These are phyloP conservation scores for Lepidium didymum DNA, from an alignment of 345 rosid species.

Conservation along the genomic window DNA sequence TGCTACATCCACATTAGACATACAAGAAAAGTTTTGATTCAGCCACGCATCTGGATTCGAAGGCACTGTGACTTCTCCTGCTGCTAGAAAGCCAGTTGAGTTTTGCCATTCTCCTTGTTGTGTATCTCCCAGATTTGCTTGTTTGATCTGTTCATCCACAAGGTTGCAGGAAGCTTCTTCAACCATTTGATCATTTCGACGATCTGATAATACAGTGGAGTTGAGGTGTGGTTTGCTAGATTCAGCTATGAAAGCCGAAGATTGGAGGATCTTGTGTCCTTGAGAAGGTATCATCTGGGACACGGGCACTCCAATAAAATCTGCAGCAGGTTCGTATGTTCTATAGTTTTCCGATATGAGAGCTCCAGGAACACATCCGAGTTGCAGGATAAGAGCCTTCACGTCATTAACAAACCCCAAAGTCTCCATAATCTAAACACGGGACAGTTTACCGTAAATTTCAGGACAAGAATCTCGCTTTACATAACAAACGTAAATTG, in stretches of 20 bases:
- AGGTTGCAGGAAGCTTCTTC: slow-evolving; percentile 8
- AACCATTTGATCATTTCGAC: not conserved
- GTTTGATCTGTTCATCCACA: slow-evolving; percentile 16
- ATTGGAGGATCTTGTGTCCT: slow-evolving; percentile 24
- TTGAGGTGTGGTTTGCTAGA: slow-evolving; percentile 39
- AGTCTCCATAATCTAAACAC: slow-evolving; percentile 76
- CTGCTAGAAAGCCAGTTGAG: not conserved
- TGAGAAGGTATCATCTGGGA: slow-evolving; percentile 34
- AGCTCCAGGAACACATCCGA: slow-evolving; percentile 71
- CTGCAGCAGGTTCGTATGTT: slow-evolving; percentile 34
- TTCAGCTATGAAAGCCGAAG: slow-evolving; percentile 26
- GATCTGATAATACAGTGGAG: slow-evolving; percentile 30
- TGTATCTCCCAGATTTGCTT: slow-evolving; percentile 3
- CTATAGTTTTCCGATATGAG: slow-evolving; percentile 49
- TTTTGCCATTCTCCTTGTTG: slow-evolving; percentile 23
- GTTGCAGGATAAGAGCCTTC: slow-evolving; percentile 63
- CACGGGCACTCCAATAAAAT: slow-evolving; percentile 40
- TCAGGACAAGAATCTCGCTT: slow-evolving; percentile 1
- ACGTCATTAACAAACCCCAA: slow-evolving; percentile 69
- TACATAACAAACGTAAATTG: not conserved
- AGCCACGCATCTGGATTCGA: slow-evolving; percentile 41
- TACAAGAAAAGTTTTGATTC: slow-evolving; percentile 38
- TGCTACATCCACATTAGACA: slow-evolving; percentile 26
- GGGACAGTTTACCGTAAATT: not conserved
- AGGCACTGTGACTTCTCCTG: slow-evolving; percentile 1